A percentile compares a stretch with the other conserved stretches of the same genome.
Evolutionary conservation across 192 early-diverging fungal species (phyloP).

Genomic region (Geosiphon pyriformis): DNA sequence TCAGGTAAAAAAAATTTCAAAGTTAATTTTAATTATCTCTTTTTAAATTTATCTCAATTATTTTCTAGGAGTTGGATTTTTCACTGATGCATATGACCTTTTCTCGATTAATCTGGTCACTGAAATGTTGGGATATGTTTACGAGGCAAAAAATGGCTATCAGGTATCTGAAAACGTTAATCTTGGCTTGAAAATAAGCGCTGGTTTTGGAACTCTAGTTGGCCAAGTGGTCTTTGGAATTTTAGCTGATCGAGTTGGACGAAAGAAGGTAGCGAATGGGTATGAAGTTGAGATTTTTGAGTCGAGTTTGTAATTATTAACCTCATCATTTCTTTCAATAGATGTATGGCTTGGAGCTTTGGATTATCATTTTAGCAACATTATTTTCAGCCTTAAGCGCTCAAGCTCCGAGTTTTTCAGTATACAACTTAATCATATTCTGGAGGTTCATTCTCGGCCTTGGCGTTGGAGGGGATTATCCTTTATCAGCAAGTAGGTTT

Average conservation of each 20-base stretch:
- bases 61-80: conserved; percentile 57
- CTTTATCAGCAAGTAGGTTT: conserved; percentile 67
- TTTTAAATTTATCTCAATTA: no score
- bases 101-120: conserved; percentile 89
- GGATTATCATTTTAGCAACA: conserved; percentile 87
- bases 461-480: conserved; percentile 95
- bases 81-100: conserved; percentile 92
- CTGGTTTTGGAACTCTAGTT: conserved; percentile 83
- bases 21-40: neutral
- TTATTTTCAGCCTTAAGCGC: conserved; percentile 72
- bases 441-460: conserved; percentile 90
- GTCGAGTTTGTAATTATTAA: neutral
- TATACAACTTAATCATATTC: conserved; percentile 59
- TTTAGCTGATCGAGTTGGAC: conserved; percentile 83
- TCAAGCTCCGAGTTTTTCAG: conserved; percentile 58
- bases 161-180: conserved; percentile 63
- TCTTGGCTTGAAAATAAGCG: conserved; percentile 76
- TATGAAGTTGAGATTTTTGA: neutral
- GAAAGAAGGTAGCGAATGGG: conserved; percentile 49
- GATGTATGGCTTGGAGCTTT: conserved; percentile 85
- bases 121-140: conserved; percentile 76
- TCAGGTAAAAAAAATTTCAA: conserved; percentile 33
- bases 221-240: conserved; percentile 84
- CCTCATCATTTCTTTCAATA: conserved; percentile 5
- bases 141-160: conserved; percentile 42